These are phyloP conservation scores for Botryotinia calthae DNA, from an alignment of 2,329 filamentous ascomycete genomes.

Conservation along the genomic window DNA sequence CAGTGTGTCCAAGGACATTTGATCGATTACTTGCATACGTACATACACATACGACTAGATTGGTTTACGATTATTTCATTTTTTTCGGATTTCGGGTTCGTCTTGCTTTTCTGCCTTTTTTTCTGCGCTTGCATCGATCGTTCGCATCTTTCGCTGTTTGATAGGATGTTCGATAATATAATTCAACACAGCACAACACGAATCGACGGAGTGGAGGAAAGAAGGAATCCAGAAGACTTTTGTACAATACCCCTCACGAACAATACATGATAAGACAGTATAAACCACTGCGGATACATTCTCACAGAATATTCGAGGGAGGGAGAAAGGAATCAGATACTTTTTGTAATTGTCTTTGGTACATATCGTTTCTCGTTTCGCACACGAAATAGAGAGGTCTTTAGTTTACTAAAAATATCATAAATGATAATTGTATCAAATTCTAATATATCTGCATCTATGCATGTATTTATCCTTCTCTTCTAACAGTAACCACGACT, in stretches of 20 bases:
- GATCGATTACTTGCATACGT: slow-evolving; percentile 5
- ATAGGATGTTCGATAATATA: neutral
- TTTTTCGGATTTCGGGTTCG: neutral
- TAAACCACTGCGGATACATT: neutral
- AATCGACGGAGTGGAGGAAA: neutral
- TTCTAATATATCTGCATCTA: neutral
- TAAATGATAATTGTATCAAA: neutral
- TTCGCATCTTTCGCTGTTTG: neutral
- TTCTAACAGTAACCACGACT: neutral
- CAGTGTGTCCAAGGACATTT: neutral
- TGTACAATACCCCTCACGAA: neutral
- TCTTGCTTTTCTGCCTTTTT: neutral
- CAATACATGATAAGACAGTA: neutral
- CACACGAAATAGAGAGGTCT: neutral
- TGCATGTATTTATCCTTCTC: neutral
- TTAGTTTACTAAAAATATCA: neutral
- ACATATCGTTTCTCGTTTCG: neutral
- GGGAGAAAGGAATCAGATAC: neutral
- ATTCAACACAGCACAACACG: neutral
- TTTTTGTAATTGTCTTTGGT: neutral
- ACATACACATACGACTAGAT: neutral
- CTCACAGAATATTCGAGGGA: neutral
- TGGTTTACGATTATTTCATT: neutral
- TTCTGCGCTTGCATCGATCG: neutral
- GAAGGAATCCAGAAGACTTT: neutral